These are phyloP conservation scores for Chenopodium album DNA, from an alignment of 148 eudicot species.

Conservation along the genomic window DNA sequence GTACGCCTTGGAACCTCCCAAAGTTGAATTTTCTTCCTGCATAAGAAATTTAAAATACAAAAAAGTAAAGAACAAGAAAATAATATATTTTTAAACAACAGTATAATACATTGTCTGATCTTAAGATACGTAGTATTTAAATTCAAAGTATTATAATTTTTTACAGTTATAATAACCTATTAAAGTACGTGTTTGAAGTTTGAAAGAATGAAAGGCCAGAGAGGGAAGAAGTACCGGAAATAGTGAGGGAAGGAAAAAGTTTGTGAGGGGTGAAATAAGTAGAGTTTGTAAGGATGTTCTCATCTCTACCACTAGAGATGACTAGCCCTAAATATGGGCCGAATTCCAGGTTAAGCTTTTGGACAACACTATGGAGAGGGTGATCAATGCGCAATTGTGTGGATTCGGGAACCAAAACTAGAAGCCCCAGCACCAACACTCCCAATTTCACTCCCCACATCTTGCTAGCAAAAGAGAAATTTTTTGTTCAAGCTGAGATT, in stretches of 20 bases:
- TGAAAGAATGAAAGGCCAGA: not conserved
- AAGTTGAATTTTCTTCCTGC: constrained; percentile 27
- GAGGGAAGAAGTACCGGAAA: constrained; percentile 7
- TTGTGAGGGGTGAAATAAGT: constrained; percentile 10
- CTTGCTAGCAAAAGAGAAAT: not conserved
- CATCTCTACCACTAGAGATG: constrained; percentile 7
- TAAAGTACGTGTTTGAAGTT: too few relatives aligned
- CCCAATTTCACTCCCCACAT: constrained; percentile 9
- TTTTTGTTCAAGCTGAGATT: not conserved
- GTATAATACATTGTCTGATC: not conserved
- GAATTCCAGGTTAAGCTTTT: constrained; percentile 11
- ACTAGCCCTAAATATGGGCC: constrained; percentile 24
- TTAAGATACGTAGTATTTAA: too few relatives aligned
- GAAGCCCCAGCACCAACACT: constrained; percentile 22
- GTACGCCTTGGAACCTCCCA: constrained; percentile 17
- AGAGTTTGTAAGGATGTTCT: constrained; percentile 2
- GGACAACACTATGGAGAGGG: constrained; percentile 15
- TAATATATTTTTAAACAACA: too few relatives aligned
- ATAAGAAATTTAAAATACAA: not conserved
- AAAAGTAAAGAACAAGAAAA: too few relatives aligned
- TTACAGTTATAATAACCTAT: too few relatives aligned
- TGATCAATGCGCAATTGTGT: constrained; percentile 18
- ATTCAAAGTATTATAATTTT: too few relatives aligned
- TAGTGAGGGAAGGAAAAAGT: constrained; percentile 17
- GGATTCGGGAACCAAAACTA: constrained; percentile 25